A percentile compares a stretch with the other conserved stretches of the same genome.
Evolutionary conservation across 768 basidiomycete genomes (phyloP).

Genomic region (Rhodotorula babjevae): DNA sequence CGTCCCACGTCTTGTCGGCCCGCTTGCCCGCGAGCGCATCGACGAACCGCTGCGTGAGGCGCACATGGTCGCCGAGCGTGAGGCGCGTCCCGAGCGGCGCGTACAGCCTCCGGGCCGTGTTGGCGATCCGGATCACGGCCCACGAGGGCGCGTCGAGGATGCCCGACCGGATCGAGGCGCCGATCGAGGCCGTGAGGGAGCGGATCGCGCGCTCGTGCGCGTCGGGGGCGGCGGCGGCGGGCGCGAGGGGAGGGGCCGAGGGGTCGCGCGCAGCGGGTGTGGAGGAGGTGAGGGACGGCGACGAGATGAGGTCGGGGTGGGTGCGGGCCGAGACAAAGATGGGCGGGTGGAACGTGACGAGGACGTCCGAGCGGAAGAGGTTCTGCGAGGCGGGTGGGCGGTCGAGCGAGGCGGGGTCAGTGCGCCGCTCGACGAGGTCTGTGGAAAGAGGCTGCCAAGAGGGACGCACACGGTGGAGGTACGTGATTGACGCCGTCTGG

Average conservation of each 20-base stretch:
- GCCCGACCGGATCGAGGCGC: constrained; percentile 66
- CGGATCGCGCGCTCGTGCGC: constrained; percentile 52
- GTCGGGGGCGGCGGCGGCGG: constrained; percentile 46
- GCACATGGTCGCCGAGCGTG: constrained; percentile 77
- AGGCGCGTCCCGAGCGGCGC: constrained; percentile 81
- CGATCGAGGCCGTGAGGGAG: constrained; percentile 59
- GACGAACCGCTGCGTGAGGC: constrained; percentile 67
- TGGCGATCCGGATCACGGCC: constrained; percentile 68
- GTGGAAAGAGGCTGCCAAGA: constrained; percentile 50
- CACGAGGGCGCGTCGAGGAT: constrained; percentile 82
- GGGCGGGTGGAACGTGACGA: constrained; percentile 57
- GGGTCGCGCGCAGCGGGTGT: no score
- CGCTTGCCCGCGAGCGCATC: constrained; percentile 61
- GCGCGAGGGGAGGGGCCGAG: background rate
- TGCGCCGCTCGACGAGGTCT: background rate
- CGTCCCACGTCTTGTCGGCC: constrained; percentile 40
- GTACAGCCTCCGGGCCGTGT: constrained; percentile 73
- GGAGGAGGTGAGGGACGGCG: background rate
- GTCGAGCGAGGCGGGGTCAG: constrained; percentile 57
- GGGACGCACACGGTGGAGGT: constrained; percentile 56
- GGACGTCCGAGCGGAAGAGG: constrained; percentile 79
- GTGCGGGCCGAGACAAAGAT: constrained; percentile 38
- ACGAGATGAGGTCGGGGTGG: constrained; percentile 32
- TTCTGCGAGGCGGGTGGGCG: no score
- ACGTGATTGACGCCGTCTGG: constrained; percentile 60